Evolutionary conservation across 2,329 filamentous ascomycete species (phyloP).

Genomic region (Paramyrothecium sp.): DNA sequence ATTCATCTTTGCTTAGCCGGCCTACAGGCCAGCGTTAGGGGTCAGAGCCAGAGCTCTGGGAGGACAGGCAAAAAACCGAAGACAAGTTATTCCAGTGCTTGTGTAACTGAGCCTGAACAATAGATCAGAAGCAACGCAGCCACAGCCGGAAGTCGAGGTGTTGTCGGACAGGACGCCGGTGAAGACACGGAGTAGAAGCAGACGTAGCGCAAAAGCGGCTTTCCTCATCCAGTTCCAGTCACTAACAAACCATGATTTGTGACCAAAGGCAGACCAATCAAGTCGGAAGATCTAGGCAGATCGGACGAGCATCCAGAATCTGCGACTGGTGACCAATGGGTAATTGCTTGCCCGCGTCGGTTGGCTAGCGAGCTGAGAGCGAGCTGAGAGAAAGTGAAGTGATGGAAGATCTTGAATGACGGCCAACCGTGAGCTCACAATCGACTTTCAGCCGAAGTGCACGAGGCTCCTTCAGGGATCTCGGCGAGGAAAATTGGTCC

Average conservation of each 20-base stretch:
- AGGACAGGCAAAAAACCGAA: conserved; percentile 14
- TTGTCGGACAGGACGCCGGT: conserved; percentile 31
- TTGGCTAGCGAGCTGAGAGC: background rate
- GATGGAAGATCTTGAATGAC: background rate
- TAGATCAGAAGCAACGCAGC: conserved; percentile 17
- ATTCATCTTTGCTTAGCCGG: conserved; percentile 31
- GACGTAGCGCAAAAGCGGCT: background rate
- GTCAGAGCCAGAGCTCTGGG: conserved; percentile 16
- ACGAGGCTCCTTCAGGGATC: background rate
- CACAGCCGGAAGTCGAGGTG: conserved; percentile 14
- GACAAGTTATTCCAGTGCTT: conserved; percentile 2
- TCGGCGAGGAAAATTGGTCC: background rate
- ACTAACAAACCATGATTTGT: background rate
- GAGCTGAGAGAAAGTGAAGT: background rate
- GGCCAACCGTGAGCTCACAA: background rate
- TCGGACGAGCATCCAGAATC: background rate
- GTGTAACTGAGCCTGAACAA: conserved; percentile 32
- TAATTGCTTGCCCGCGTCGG: background rate
- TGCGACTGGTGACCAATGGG: too few relatives aligned
- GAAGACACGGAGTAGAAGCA: background rate
- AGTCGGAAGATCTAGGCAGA: background rate
- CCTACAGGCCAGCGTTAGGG: conserved; percentile 9
- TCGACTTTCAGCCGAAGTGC: background rate
- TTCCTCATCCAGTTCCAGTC: background rate
- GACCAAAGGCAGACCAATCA: background rate